Evolutionary conservation across 108 stramenopile species (phyloP), one percentile per base, ranked within the genome.

Genomic region (Fistulifera solaris): DNA sequence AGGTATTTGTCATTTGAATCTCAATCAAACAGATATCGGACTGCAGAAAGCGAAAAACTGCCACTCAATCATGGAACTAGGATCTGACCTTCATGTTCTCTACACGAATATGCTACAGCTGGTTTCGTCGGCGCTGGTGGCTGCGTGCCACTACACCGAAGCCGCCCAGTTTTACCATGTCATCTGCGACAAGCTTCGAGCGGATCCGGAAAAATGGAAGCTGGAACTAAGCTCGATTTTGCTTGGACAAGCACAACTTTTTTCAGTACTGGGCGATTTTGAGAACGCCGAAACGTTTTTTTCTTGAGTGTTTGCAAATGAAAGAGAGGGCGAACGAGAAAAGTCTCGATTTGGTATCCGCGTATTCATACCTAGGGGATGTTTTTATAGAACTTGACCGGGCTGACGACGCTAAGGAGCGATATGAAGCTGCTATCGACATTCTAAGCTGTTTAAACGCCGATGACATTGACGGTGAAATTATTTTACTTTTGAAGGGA

Each of bases 211-310:
- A 24, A 25, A 48, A 22, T 47, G 48, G 39, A 54, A 43, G 50
- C 38, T 81, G 35, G 80, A 81, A 40, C 58, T 68, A 8, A 73
- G 73, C 6, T 67, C 55, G 16, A 64, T 60, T 2, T 54, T 77
- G 13, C 65, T 57, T 42, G 62, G 70, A 26, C 39, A 71, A 24
- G 76, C 70, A 44, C 41, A 63, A n/a, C 63, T 75, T 11, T 61
- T 66, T 38, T 56, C 58, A 40, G 71, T 64, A 15, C 65, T 72
- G 63, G 65, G 72, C 11, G 55, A 66, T 38, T 13, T 65, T 2
- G 76, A 81, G 17, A 54, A 66, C 17, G 80, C 76, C 27, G 31
- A 63, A 40, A 60, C 38, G 52, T 58, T 52, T 48, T n/a, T 42
- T 69, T 57, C 66, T 39, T 23, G 65, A 66, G 52, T 65, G 52